Evolutionary conservation across 169 alveolate genomes (phyloP).

Genomic region (Prorocentrum cordatum): DNA sequence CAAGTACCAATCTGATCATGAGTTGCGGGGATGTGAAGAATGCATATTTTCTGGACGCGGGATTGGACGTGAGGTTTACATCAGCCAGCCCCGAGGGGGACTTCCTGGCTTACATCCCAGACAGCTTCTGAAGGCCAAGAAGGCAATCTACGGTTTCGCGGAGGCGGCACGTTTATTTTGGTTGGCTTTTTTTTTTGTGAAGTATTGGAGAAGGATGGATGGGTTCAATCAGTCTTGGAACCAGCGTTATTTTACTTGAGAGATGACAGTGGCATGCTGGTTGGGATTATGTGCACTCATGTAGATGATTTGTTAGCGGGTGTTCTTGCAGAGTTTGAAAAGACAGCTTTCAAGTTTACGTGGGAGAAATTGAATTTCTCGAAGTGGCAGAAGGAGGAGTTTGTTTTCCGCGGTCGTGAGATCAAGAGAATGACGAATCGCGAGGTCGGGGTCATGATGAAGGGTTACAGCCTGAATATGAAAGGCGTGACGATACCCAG

Average conservation of each 20-base stretch:
- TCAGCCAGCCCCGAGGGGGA: not conserved
- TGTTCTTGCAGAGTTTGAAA: not conserved
- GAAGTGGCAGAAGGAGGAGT: not conserved
- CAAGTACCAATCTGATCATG: not conserved
- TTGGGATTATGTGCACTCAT: not conserved
- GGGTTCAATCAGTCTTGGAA: not conserved
- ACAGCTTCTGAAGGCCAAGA: not conserved
- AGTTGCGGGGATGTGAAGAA: not conserved
- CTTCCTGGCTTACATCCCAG: not conserved
- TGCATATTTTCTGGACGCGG: not conserved
- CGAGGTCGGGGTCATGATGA: not conserved
- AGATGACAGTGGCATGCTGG: not conserved
- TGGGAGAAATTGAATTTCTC: not conserved
- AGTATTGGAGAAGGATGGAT: not conserved
- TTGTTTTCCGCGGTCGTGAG: not conserved
- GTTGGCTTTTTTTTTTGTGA: not conserved
- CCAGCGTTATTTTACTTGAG: not conserved
- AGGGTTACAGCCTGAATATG: not conserved
- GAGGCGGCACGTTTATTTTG: not conserved
- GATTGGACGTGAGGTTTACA: not conserved
- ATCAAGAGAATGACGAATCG: not conserved
- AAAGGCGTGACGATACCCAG: not conserved
- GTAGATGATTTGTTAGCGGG: not conserved
- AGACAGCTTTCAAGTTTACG: not conserved
- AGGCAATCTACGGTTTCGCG: not conserved